phyloP scores from a whole-genome alignment of 345 rosid species.

The Nasturtium officinale region DNA sequence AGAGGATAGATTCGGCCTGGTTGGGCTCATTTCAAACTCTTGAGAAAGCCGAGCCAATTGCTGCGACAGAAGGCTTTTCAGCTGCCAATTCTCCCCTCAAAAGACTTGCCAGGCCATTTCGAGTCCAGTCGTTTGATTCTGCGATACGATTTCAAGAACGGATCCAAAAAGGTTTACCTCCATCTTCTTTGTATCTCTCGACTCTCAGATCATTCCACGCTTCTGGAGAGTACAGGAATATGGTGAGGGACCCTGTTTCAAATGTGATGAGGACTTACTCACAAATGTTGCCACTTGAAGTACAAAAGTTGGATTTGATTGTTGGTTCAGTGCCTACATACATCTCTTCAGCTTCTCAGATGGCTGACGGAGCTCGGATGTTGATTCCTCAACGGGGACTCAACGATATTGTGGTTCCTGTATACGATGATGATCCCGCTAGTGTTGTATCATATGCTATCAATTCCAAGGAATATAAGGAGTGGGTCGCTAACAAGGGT shows the following conservation, averaged over 20 bases:
- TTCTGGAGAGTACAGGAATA: conserved; percentile 74
- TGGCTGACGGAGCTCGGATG: conserved; percentile 82
- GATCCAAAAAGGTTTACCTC: conserved; percentile 57
- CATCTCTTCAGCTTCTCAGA: conserved; percentile 60
- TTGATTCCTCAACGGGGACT: conserved; percentile 62
- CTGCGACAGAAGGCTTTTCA: conserved; percentile 48
- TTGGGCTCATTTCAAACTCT: conserved; percentile 65
- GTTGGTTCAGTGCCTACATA: conserved; percentile 55
- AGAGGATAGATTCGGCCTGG: conserved; percentile 99
- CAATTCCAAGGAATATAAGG: conserved; percentile 74
- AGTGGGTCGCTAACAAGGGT: conserved; percentile 63
- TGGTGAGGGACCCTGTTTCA: conserved; percentile 84
- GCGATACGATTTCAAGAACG: conserved; percentile 72
- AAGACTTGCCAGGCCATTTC: conserved; percentile 58
- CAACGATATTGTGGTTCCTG: conserved; percentile 71
- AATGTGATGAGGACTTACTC: conserved; percentile 60
- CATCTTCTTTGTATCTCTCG: conserved; percentile 66
- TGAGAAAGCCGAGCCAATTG: conserved; percentile 43
- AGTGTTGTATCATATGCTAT: conserved; percentile 92
- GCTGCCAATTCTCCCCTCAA: conserved; percentile 47
- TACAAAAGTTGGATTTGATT: conserved; percentile 61
- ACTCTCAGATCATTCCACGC: conserved; percentile 80
- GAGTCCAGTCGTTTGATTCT: conserved; percentile 89
- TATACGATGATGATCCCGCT: conserved; percentile 87
- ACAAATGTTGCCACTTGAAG: conserved; percentile 65